Conservation (phyloP, 139 green algal species). For the Coelastrella sp. region DNA sequence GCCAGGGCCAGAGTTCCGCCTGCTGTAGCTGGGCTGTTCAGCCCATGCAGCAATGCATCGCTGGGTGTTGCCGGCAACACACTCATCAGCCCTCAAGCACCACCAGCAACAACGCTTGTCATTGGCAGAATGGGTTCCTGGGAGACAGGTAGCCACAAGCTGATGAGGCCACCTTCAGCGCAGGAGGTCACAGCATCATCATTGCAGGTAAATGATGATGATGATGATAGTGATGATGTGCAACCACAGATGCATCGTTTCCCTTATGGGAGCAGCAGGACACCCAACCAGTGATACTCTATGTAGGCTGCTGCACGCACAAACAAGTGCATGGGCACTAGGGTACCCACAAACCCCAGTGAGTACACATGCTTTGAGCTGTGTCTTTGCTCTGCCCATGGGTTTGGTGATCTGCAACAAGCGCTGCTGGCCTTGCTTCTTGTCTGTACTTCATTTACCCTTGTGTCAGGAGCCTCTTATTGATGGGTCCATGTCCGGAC, state of each 20-base stretch:
- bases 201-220: background rate
- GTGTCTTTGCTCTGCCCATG: background rate
- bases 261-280: no score
- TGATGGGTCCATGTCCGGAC: background rate
- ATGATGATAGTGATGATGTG: background rate
- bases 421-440: background rate
- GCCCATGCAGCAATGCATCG: background rate
- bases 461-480: background rate
- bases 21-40: background rate
- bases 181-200: background rate
- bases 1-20: background rate
- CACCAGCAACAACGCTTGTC: background rate
- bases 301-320: no score
- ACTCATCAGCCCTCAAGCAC: background rate
- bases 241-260: background rate
- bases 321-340: no score
- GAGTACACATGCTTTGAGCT: no score
- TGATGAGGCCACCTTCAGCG: background rate
- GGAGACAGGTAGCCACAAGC: background rate
- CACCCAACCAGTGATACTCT: no score
- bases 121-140: background rate
- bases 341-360: no score
- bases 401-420: background rate
- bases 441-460: background rate
- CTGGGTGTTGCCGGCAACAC: background rate